Percentiles rank a stretch among this genome's conserved stretches.
These are phyloP conservation scores for Phaffia australis DNA, from an alignment of 768 basidiomycete genomes.

Conservation along the genomic window DNA sequence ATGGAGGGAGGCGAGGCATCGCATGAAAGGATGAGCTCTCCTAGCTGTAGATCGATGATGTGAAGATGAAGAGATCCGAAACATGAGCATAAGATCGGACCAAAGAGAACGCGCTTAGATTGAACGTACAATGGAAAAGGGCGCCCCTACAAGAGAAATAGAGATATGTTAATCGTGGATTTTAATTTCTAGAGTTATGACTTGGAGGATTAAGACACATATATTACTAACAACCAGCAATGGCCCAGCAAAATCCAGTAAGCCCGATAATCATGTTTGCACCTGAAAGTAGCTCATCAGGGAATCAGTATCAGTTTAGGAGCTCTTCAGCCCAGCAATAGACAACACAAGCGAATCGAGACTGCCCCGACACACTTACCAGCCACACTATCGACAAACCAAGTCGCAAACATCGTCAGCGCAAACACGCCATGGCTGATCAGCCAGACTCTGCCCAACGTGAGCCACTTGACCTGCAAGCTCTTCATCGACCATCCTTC, in stretches of 20 bases:
- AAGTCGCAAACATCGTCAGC: conserved; percentile 65
- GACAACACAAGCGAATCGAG: no score
- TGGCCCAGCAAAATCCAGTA: conserved; percentile 85
- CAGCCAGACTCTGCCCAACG: conserved; percentile 54
- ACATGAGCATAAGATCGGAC: not conserved
- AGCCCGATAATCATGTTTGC: conserved; percentile 65
- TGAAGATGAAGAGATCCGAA: not conserved
- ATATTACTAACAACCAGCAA: conserved; percentile 44
- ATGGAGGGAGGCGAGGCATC: not conserved
- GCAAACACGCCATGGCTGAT: conserved; percentile 63
- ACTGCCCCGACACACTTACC: conserved; percentile 1
- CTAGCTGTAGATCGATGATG: not conserved
- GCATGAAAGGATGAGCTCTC: not conserved
- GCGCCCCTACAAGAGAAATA: conserved; percentile 46
- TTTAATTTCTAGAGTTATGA: no score
- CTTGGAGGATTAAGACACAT: no score
- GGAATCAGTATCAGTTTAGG: conserved; percentile 7
- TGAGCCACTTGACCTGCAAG: conserved; percentile 30
- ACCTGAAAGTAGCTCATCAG: conserved; percentile 36
- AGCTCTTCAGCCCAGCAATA: not conserved
- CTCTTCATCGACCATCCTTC: conserved; percentile 1
- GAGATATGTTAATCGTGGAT: not conserved
- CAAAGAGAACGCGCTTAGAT: conserved; percentile 22
- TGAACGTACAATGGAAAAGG: conserved; percentile 64
- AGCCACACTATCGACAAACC: conserved; percentile 47